Percentiles rank a stretch among this genome's conserved stretches.
phyloP scores from a whole-genome alignment of 495 filamentous ascomycete genomes.

The Penicillium cosmopolitanum region DNA sequence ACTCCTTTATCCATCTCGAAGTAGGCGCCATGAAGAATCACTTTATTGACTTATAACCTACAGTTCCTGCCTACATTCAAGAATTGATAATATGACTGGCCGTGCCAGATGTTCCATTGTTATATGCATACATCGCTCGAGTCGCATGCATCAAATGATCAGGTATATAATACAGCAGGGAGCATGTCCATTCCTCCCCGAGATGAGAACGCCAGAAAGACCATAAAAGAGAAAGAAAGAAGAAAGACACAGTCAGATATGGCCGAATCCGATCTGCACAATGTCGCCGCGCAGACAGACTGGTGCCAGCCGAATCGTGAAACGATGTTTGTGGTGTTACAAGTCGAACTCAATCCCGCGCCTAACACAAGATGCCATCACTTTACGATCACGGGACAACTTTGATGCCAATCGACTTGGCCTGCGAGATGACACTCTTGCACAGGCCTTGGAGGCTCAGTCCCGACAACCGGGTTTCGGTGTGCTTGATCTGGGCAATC shows the following conservation, averaged over 20 bases:
- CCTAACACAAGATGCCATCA: not conserved
- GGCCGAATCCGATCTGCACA: not conserved
- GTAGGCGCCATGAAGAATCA: too few relatives aligned
- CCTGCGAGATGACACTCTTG: constrained; percentile 83
- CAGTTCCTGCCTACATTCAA: not conserved
- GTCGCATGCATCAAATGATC: constrained; percentile 19
- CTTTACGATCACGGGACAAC: constrained; percentile 63
- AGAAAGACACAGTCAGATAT: constrained; percentile 5
- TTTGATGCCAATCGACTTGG: constrained; percentile 83
- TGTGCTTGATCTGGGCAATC: constrained; percentile 95
- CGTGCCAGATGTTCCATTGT: constrained; percentile 2
- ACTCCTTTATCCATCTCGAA: too few relatives aligned
- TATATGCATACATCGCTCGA: constrained; percentile 17
- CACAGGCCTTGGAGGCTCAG: constrained; percentile 79
- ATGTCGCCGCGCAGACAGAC: not conserved
- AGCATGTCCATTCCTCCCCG: constrained; percentile 7
- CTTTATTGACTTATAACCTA: too few relatives aligned
- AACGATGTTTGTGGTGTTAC: constrained; percentile 13
- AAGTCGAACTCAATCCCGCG: constrained; percentile 15
- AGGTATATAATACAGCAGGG: constrained; percentile 25
- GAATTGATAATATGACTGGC: not conserved
- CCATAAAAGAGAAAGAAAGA: constrained; percentile 10
- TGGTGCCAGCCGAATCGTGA: not conserved
- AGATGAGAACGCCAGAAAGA: constrained; percentile 20
- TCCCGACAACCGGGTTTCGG: constrained; percentile 79